Evolutionary conservation across 2,329 filamentous ascomycete genomes (phyloP), one percentile per base, ranked within the genome.

Genomic region (Sporothrix phasma): DNA sequence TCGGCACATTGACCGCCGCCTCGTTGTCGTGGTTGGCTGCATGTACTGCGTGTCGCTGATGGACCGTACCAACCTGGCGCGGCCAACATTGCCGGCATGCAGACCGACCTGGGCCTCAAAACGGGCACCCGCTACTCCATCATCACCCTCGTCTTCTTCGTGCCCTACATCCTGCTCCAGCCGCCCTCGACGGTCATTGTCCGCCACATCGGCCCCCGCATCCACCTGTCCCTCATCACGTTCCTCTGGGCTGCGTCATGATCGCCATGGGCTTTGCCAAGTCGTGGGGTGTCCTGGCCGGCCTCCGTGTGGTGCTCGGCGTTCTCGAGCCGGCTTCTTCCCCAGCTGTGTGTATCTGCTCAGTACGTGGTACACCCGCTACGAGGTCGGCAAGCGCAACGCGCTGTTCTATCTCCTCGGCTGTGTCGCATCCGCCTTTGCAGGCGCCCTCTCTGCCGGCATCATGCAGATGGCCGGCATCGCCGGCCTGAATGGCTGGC

Each of bases 51-150:
- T 90, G 69, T 88, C 83, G 68, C 76, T 93, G 65, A 89, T 93
- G 84, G 90, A 94, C 71, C 80, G 90, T 37, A 90, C 88, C 1
- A 93, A 93, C 73, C 76, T 92, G 84, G 84, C n/a, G 79, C 84
- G 24, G 89, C 88, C 46, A 84, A 84, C 53, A 87, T 93, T 72
- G 89, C 90, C 22, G 89, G 82, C 61, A 83, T 84, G 80, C 70
- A 71, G 17, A 67, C 67, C 1, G 82, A 84, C 56, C 73, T 85
- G 29, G 54, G 70, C 3, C 73, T 85, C 1, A 51, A 47, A 5
- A 71, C 76, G 1, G 77, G 76, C 5, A 76, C 77, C 61, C 76
- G 78, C 71, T 81, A 80, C 78, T 81, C 84, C n/a, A 81, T 90
- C 69, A 80, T 88, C 64, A 87, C 87, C 3, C 77, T 90, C 41